phyloP scores from a whole-genome alignment of 139 green algal species.

The Auxenochlorella pyrenoidosa region DNA sequence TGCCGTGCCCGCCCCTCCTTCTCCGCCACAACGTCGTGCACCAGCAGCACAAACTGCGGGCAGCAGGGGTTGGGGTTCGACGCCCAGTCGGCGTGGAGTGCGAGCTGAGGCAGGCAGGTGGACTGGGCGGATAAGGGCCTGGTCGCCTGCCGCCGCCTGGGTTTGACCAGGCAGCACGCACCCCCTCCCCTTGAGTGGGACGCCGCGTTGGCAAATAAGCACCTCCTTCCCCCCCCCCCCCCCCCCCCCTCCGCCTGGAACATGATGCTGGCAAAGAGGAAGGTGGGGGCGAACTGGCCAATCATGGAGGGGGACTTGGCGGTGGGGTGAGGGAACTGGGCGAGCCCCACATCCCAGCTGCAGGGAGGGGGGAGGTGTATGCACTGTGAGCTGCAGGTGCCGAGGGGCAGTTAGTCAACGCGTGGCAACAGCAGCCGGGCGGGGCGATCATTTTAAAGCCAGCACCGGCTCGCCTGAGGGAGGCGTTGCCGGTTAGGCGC shows the following conservation, averaged over 20 bases:
- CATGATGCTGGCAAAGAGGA: slow-evolving; percentile 77
- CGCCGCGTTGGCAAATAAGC: too few relatives aligned
- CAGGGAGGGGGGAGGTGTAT: background rate
- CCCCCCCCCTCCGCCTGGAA: too few relatives aligned
- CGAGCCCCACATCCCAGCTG: slow-evolving; percentile 58
- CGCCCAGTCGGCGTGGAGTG: background rate
- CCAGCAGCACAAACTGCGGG: slow-evolving; percentile 50
- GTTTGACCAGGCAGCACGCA: too few relatives aligned
- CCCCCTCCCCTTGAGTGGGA: too few relatives aligned
- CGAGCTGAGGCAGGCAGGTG: too few relatives aligned
- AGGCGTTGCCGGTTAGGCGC: slow-evolving; percentile 19
- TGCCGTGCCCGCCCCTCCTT: slow-evolving; percentile 43
- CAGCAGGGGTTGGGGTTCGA: background rate
- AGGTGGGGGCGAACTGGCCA: slow-evolving; percentile 58
- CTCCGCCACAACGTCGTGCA: slow-evolving; percentile 52
- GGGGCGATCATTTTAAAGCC: background rate
- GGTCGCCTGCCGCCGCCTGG: too few relatives aligned
- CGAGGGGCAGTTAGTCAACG: too few relatives aligned
- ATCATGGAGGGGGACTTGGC: slow-evolving; percentile 54
- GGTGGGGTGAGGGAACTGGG: slow-evolving; percentile 71
- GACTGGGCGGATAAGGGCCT: too few relatives aligned
- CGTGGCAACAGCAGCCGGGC: too few relatives aligned
- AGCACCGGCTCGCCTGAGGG: background rate
- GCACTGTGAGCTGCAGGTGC: too few relatives aligned
- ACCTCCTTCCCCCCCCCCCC: too few relatives aligned